These are phyloP conservation scores for Austropuccinia psidii DNA, from an alignment of 1,284 basidiomycete species.

Conservation along the genomic window DNA sequence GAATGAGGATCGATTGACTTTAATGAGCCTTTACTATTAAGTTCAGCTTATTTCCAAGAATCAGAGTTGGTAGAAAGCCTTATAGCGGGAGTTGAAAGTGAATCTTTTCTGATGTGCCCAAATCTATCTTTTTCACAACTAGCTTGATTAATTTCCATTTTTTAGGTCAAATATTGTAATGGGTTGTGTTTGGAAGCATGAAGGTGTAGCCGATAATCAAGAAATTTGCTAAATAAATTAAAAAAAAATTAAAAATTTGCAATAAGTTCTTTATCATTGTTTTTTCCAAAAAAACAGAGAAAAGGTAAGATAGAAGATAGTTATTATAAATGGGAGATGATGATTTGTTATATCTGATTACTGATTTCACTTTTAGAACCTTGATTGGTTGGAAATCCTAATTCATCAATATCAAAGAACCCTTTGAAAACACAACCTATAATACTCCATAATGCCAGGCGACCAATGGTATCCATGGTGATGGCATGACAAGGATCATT, in stretches of 20 bases:
- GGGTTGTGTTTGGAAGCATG: neutral
- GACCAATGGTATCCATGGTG: slow-evolving; percentile 74
- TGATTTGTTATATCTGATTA: neutral
- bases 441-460: slow-evolving; percentile 87
- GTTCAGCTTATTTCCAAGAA: neutral
- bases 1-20: neutral
- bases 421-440: slow-evolving; percentile 70
- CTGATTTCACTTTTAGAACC: neutral
- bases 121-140: slow-evolving; percentile 47
- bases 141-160: slow-evolving; percentile 43
- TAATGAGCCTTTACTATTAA: neutral
- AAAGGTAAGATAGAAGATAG: neutral
- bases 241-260: too few relatives aligned
- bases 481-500: slow-evolving; percentile 87
- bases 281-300: too few relatives aligned
- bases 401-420: slow-evolving; percentile 59
- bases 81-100: slow-evolving; percentile 61
- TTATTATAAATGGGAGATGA: slow-evolving; percentile 26
- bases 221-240: slow-evolving; percentile 44
- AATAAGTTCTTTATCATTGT: neutral
- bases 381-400: slow-evolving; percentile 45
- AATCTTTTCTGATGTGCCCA: too few relatives aligned
- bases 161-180: neutral
- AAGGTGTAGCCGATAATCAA: slow-evolving; percentile 36
- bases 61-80: slow-evolving; percentile 52